Evolutionary conservation across 441 rosid species (phyloP).

Genomic region (Erodium texanum): DNA sequence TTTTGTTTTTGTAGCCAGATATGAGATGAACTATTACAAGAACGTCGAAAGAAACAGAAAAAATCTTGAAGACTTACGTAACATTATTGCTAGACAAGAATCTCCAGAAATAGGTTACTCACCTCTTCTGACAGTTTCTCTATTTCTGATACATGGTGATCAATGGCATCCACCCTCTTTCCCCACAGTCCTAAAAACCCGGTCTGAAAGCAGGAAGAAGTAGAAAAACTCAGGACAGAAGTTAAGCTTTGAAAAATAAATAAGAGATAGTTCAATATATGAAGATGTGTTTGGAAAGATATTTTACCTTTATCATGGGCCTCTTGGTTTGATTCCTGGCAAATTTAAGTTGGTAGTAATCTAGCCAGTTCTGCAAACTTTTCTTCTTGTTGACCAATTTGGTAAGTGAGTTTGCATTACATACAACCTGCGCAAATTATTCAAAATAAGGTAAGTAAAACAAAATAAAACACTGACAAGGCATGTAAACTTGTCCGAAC

Average conservation of each 20-base stretch:
- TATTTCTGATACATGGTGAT: conserved; percentile 47
- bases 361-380: conserved; percentile 78
- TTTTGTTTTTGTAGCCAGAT: not conserved
- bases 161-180: conserved; percentile 72
- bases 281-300: conserved; percentile 9
- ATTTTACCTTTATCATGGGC: conserved; percentile 62
- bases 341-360: conserved; percentile 63
- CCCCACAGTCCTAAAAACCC: conserved; percentile 89
- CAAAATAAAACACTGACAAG: not conserved
- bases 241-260: conserved; percentile 1
- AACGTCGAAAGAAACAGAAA: no score
- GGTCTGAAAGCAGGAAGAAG: conserved; percentile 37
- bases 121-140: conserved; percentile 65
- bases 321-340: conserved; percentile 41
- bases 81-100: conserved; percentile 7
- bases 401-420: conserved; percentile 77
- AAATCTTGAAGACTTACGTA: no score
- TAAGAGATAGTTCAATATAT: conserved; percentile 4
- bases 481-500: not conserved
- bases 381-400: conserved; percentile 62
- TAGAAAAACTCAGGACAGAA: not conserved
- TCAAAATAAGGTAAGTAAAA: not conserved
- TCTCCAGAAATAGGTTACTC: conserved; percentile 21
- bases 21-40: conserved; percentile 6
- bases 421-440: conserved; percentile 48